These are phyloP conservation scores for Mucor circinelloides DNA, from an alignment of 371 early-diverging fungal species.

Conservation along the genomic window DNA sequence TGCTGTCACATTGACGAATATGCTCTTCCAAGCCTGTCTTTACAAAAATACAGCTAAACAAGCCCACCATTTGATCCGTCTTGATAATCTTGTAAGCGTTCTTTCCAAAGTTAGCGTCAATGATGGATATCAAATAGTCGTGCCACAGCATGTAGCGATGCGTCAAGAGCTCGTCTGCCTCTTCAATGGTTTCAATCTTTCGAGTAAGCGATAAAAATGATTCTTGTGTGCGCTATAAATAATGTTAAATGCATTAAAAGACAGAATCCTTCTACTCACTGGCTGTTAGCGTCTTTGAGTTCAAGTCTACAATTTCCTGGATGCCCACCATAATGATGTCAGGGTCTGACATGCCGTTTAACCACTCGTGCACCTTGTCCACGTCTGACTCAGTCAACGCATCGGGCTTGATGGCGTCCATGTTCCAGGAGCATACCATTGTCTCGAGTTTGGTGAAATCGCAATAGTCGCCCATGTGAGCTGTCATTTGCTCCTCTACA, in stretches of 20 bases:
- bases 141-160: constrained; percentile 71
- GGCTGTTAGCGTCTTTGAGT: constrained; percentile 62
- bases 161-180: constrained; percentile 45
- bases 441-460: constrained; percentile 51
- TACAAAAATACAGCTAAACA: constrained; percentile 77
- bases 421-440: constrained; percentile 74
- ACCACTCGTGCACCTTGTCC: constrained; percentile 46
- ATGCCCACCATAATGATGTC: constrained; percentile 79
- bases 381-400: constrained; percentile 32
- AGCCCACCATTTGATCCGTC: constrained; percentile 77
- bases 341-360: constrained; percentile 54
- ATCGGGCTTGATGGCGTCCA: constrained; percentile 64
- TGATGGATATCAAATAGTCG: constrained; percentile 49
- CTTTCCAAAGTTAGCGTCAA: constrained; percentile 38
- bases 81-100: constrained; percentile 57
- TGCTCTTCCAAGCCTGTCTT: constrained; percentile 38
- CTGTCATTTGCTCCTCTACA: constrained; percentile 49
- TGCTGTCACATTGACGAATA: constrained; percentile 27
- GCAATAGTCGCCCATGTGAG: constrained; percentile 53
- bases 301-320: constrained; percentile 81
- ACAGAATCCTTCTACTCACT: constrained; percentile 32
- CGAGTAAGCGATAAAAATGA: constrained; percentile 19
- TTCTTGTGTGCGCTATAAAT: background rate
- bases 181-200: constrained; percentile 37
- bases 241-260: background rate